Conservation (phyloP, 352 stramenopile genomes). For the Phytophthora cryptogea region DNA sequence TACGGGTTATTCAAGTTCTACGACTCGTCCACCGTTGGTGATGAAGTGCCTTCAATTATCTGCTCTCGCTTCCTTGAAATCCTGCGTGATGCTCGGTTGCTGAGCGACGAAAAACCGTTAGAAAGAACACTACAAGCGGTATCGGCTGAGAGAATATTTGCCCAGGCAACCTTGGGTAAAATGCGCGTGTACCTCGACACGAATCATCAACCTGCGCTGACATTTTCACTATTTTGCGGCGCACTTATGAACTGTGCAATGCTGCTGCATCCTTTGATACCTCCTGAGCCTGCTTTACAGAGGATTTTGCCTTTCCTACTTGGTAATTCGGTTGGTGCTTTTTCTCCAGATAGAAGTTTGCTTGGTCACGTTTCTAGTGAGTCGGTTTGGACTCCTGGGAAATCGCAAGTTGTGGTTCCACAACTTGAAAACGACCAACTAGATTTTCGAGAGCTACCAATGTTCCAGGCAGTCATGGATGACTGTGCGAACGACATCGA, state of each 20-base stretch:
- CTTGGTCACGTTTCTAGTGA: conserved; percentile 17
- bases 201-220: conserved; percentile 49
- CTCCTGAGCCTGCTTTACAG: conserved; percentile 17
- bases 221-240: conserved; percentile 62
- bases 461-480: too few relatives aligned
- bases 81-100: conserved; percentile 42
- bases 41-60: conserved; percentile 55
- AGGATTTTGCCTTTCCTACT: conserved; percentile 18
- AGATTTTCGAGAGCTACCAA: too few relatives aligned
- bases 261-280: conserved; percentile 25
- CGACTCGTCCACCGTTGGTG: conserved; percentile 52
- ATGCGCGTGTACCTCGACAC: conserved; percentile 62
- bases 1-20: conserved; percentile 67
- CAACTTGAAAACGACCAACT: neutral
- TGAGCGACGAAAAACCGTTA: conserved; percentile 4
- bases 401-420: conserved; percentile 2
- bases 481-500: too few relatives aligned
- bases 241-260: conserved; percentile 58
- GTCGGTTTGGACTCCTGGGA: conserved; percentile 16
- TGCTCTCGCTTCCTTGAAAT: conserved; percentile 46
- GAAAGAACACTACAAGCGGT: too few relatives aligned
- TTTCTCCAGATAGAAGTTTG: conserved; percentile 8
- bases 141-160: conserved; percentile 47
- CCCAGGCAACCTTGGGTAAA: conserved; percentile 58
- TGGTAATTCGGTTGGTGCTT: conserved; percentile 1